Conservation (phyloP, 169 alveolate species). For the Cyclospora cayetanensis region DNA sequence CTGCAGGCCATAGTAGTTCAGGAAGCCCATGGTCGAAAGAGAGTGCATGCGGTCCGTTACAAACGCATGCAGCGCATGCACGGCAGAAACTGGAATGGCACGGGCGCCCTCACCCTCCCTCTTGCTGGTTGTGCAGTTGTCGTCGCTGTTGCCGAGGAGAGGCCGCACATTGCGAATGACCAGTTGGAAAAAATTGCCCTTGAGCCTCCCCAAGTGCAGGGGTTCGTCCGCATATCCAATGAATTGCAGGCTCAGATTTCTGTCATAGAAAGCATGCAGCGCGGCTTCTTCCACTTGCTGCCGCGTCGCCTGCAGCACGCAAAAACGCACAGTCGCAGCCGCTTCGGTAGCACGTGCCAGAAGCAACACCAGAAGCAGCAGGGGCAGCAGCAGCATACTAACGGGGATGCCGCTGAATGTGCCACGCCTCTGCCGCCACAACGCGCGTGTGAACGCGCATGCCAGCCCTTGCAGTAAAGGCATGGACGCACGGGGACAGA, state of each 20-base stretch:
- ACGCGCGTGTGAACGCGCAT: background rate
- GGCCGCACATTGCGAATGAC: slow-evolving; percentile 30
- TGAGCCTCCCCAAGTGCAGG: slow-evolving; percentile 43
- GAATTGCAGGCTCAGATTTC: background rate
- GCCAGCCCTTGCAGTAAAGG: no score
- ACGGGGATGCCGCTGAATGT: background rate
- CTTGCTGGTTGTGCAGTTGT: background rate
- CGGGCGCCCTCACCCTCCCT: background rate
- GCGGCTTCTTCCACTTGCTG: background rate
- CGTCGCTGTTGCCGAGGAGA: background rate
- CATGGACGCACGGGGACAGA: no score
- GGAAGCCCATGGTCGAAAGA: slow-evolving; percentile 35
- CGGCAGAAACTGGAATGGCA: background rate
- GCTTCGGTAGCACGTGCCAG: background rate
- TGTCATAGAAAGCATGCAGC: background rate
- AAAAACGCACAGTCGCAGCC: background rate
- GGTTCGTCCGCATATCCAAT: background rate
- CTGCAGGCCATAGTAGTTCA: slow-evolving; percentile 67
- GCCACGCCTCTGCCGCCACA: background rate
- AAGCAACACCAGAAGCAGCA: background rate
- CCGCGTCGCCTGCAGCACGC: background rate
- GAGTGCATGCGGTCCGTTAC: background rate
- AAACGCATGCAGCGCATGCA: background rate
- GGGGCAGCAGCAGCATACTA: background rate
- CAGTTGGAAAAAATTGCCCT: slow-evolving; percentile 53